phyloP scores from a whole-genome alignment of 495 filamentous ascomycete genomes.

The Penicillium diatomitis region DNA sequence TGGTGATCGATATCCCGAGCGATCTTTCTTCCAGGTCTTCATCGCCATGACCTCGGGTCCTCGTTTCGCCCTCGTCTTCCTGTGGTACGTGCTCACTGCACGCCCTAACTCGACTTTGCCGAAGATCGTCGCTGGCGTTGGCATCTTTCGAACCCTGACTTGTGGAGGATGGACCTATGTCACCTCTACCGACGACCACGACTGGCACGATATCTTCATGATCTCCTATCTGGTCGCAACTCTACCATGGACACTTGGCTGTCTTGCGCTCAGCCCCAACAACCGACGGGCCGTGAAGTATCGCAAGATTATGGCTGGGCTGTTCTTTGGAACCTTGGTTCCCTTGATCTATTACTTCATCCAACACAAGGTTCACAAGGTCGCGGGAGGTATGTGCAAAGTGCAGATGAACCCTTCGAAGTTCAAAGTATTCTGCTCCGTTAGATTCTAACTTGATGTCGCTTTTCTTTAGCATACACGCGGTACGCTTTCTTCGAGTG shows the following conservation, averaged over 20 bases:
- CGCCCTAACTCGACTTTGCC: conserved; percentile 64
- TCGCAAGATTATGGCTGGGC: conserved; percentile 70
- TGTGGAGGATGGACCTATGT: conserved; percentile 99
- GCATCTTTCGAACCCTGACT: conserved; percentile 80
- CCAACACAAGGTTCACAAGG: conserved; percentile 94
- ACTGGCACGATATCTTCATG: conserved; percentile 99
- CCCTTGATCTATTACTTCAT: conserved; percentile 96
- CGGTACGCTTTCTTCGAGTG: conserved; percentile 98
- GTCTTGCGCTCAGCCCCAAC: conserved; percentile 77
- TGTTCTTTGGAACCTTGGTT: conserved; percentile 86
- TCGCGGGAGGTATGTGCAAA: conserved; percentile 71
- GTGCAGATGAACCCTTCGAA: background rate
- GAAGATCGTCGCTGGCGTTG: conserved; percentile 71
- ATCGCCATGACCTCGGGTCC: conserved; percentile 95
- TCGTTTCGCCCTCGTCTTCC: conserved; percentile 79
- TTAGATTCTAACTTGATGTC: background rate
- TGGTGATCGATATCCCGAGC: conserved; percentile 93
- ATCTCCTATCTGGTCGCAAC: conserved; percentile 94
- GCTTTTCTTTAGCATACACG: conserved; percentile 67
- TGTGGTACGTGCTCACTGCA: conserved; percentile 87
- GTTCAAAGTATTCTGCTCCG: background rate
- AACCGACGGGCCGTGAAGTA: conserved; percentile 81
- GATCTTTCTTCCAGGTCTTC: conserved; percentile 92
- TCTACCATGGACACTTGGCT: conserved; percentile 90
- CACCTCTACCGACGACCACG: conserved; percentile 95